Evolutionary conservation across 352 stramenopile species (phyloP).

Genomic region (Pythium dissimile): DNA sequence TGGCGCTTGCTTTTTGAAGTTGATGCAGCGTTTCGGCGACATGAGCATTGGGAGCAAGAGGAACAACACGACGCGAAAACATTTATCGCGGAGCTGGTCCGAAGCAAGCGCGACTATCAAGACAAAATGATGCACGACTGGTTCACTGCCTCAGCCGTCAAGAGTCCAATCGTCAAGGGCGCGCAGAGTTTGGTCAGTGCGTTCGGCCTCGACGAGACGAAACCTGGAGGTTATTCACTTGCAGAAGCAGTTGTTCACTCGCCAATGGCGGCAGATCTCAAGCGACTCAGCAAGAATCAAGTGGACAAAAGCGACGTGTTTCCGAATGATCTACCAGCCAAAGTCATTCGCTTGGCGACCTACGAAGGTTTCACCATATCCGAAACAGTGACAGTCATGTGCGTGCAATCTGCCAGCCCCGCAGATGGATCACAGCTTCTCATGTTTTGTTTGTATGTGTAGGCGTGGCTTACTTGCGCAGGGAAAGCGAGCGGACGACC

Average conservation of each 20-base stretch:
- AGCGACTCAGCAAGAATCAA: too few relatives aligned
- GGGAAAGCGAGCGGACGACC: slow-evolving; percentile 34
- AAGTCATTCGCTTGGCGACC: slow-evolving; percentile 46
- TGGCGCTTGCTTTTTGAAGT: slow-evolving; percentile 59
- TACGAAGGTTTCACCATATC: slow-evolving; percentile 45
- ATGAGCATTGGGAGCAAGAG: slow-evolving; percentile 34
- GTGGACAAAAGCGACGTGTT: slow-evolving; percentile 44
- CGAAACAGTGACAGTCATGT: slow-evolving; percentile 60
- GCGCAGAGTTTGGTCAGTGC: slow-evolving; percentile 27
- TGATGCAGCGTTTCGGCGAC: slow-evolving; percentile 55
- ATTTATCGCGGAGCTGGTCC: slow-evolving; percentile 47
- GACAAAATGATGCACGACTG: slow-evolving; percentile 65
- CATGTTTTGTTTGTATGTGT: background rate
- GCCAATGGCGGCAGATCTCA: slow-evolving; percentile 37
- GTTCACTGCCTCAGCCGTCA: slow-evolving; percentile 45
- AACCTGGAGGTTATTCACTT: slow-evolving; percentile 8
- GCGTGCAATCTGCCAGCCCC: slow-evolving; percentile 11
- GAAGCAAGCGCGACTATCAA: slow-evolving; percentile 41
- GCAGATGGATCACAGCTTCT: too few relatives aligned
- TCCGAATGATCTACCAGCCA: slow-evolving; percentile 40
- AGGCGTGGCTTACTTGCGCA: slow-evolving; percentile 57
- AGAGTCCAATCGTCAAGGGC: slow-evolving; percentile 44
- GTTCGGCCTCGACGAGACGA: background rate
- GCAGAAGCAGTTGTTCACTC: slow-evolving; percentile 26
- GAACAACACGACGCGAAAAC: slow-evolving; percentile 46